Evolutionary conservation across 345 rosid genomes (phyloP).

Genomic region (Crucihimalaya himalaica): DNA sequence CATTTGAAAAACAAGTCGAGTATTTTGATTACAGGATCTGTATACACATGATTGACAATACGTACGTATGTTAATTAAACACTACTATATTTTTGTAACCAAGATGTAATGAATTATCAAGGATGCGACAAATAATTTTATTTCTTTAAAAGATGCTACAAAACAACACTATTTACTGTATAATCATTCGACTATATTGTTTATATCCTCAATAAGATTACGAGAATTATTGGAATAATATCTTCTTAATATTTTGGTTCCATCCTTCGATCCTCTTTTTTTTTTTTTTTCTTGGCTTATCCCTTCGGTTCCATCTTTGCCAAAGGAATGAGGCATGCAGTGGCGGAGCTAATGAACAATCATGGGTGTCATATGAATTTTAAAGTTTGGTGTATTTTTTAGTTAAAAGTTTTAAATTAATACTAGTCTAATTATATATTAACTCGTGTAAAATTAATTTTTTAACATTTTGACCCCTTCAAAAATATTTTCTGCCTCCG

Average conservation of each 20-base stretch:
- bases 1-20: conserved; percentile 3
- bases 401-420: too few relatives aligned
- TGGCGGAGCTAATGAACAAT: too few relatives aligned
- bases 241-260: neutral
- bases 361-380: too few relatives aligned
- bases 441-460: too few relatives aligned
- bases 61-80: neutral
- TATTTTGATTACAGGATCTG: neutral
- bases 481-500: too few relatives aligned
- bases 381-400: too few relatives aligned
- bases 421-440: too few relatives aligned
- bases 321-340: too few relatives aligned
- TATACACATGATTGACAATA: neutral
- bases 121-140: neutral
- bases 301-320: conserved; percentile 3
- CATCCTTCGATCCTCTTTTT: neutral
- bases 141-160: neutral
- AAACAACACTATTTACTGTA: neutral
- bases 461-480: too few relatives aligned
- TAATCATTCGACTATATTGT: neutral
- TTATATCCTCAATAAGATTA: neutral
- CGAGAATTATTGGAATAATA: neutral
- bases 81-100: neutral
- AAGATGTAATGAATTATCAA: conserved; percentile 17
- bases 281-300: neutral